These are phyloP conservation scores for Smallanthus sonchifolius DNA, from an alignment of 129 eudicot species.

Conservation along the genomic window DNA sequence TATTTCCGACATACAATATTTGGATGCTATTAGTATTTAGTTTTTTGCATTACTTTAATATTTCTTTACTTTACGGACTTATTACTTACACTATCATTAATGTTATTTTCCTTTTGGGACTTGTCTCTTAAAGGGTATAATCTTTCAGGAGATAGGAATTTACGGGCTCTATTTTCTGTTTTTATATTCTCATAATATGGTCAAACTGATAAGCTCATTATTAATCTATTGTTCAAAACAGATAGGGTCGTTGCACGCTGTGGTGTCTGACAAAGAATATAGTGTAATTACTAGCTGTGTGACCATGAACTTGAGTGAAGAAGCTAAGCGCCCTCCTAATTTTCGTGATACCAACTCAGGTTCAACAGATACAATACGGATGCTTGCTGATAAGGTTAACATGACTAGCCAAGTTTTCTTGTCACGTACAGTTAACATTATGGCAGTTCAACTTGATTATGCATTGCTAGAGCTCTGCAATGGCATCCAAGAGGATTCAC, in stretches of 20 bases:
- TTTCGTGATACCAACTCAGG: slow-evolving; percentile 66
- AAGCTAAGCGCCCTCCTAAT: slow-evolving; percentile 80
- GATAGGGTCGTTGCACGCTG: slow-evolving; percentile 80
- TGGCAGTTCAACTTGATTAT: slow-evolving; percentile 65
- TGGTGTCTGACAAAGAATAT: slow-evolving; percentile 88
- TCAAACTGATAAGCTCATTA: slow-evolving; percentile 9
- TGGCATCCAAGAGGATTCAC: slow-evolving; percentile 72
- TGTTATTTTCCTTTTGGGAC: slow-evolving; percentile 9
- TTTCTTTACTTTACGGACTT: not conserved
- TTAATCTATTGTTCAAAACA: slow-evolving; percentile 30
- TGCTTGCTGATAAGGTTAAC: slow-evolving; percentile 90
- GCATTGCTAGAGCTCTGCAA: slow-evolving; percentile 84
- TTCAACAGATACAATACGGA: slow-evolving; percentile 59
- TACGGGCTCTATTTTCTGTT: slow-evolving; percentile 10
- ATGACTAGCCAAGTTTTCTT: slow-evolving; percentile 77
- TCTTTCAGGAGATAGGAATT: not conserved
- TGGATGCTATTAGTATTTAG: not conserved
- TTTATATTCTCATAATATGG: not conserved
- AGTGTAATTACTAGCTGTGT: slow-evolving; percentile 64
- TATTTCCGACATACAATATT: not conserved
- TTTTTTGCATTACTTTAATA: not conserved
- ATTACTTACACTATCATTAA: not conserved
- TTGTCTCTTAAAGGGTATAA: not conserved
- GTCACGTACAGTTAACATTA: slow-evolving; percentile 75
- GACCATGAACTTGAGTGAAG: slow-evolving; percentile 65